phyloP scores from a whole-genome alignment of 2,329 filamentous ascomycete genomes.

The Botrytis cinerea region DNA sequence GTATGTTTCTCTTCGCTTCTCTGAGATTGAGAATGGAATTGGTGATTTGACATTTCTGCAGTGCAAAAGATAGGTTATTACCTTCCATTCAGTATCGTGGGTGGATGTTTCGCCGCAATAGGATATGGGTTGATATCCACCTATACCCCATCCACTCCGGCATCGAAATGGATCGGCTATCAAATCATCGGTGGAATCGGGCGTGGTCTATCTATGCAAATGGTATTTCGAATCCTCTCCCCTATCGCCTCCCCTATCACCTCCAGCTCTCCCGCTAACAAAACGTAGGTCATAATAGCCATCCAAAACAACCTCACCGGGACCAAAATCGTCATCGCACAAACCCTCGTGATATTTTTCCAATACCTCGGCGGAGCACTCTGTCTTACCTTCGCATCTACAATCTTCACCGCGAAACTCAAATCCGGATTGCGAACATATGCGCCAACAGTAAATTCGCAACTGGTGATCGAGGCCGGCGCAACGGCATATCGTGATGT shows the following conservation, averaged over 20 bases:
- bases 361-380: slow-evolving; percentile 26
- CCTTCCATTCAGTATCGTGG: slow-evolving; percentile 39
- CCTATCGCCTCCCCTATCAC: too few relatives aligned
- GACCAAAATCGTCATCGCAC: background rate
- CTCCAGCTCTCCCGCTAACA: background rate
- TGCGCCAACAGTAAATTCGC: slow-evolving; percentile 41
- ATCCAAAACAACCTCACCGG: background rate
- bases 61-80: slow-evolving; percentile 39
- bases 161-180: slow-evolving; percentile 34
- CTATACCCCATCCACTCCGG: slow-evolving; percentile 31
- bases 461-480: slow-evolving; percentile 45
- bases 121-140: slow-evolving; percentile 43
- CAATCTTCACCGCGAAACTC: slow-evolving; percentile 38
- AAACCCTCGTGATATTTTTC: background rate
- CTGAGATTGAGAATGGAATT: background rate
- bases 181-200: slow-evolving; percentile 35
- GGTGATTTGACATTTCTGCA: background rate
- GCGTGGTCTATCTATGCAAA: slow-evolving; percentile 33
- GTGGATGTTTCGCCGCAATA: slow-evolving; percentile 39
- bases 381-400: slow-evolving; percentile 39
- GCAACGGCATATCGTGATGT: slow-evolving; percentile 45
- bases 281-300: background rate
- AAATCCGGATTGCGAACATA: slow-evolving; percentile 40
- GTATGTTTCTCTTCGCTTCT: slow-evolving; percentile 2
- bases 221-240: background rate